phyloP scores from a whole-genome alignment of 2,329 filamentous ascomycete genomes.

The Trichoderma oligosporum region DNA sequence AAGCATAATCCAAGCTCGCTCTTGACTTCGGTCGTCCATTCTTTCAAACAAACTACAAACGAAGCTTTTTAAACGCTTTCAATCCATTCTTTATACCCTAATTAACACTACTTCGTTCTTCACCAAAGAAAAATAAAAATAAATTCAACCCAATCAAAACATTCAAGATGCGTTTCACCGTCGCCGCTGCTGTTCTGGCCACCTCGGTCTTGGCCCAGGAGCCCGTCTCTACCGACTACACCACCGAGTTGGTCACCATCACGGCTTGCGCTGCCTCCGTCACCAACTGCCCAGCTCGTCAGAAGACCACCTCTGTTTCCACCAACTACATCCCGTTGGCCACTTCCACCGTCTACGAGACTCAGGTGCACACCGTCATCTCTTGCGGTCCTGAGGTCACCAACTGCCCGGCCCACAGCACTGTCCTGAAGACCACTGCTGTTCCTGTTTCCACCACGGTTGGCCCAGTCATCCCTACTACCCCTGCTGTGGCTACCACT shows the following conservation, averaged over 20 bases:
- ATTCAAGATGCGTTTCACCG: slow-evolving; percentile 61
- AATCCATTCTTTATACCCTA: slow-evolving; percentile 34
- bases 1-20: slow-evolving; percentile 40
- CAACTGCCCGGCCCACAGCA: slow-evolving; percentile 54
- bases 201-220: slow-evolving; percentile 28
- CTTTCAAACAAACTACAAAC: slow-evolving; percentile 39
- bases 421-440: slow-evolving; percentile 36
- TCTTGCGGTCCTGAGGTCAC: slow-evolving; percentile 57
- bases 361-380: slow-evolving; percentile 59
- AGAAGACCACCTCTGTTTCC: slow-evolving; percentile 36
- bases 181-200: slow-evolving; percentile 45
- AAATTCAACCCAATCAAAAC: too few relatives aligned
- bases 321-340: slow-evolving; percentile 42
- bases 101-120: slow-evolving; percentile 29
- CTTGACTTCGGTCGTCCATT: slow-evolving; percentile 58
- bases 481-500: slow-evolving; percentile 25
- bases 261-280: slow-evolving; percentile 57
- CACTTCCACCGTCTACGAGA: slow-evolving; percentile 55
- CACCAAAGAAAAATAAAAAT: slow-evolving; percentile 29
- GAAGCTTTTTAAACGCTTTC: slow-evolving; percentile 33
- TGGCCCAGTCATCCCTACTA: slow-evolving; percentile 35
- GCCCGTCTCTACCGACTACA: slow-evolving; percentile 49
- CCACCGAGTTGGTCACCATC: slow-evolving; percentile 57
- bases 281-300: slow-evolving; percentile 55
- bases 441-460: slow-evolving; percentile 39